Percentiles rank a stretch among this genome's conserved stretches.
These are phyloP conservation scores for sunflower (Helianthus annuus) DNA, from an alignment of 129 eudicot genomes.

Conservation along the genomic window DNA sequence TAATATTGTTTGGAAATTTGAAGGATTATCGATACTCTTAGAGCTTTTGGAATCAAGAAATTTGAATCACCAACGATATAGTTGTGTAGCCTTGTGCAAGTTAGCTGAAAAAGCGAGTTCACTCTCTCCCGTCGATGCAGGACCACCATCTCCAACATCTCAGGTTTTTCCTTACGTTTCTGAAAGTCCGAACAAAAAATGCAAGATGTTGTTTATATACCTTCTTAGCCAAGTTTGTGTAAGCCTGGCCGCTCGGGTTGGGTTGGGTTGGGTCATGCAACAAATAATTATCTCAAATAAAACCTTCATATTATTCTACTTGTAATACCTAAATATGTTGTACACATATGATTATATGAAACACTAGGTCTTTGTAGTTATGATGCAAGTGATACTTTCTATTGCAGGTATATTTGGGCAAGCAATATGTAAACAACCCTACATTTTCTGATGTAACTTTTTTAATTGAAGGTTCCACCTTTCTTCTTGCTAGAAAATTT, in stretches of 20 bases:
- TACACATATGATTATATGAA: no score
- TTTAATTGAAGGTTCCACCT: constrained; percentile 51
- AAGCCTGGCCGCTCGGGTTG: no score
- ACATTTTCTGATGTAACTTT: constrained; percentile 78
- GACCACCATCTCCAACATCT: constrained; percentile 54
- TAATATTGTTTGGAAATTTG: constrained; percentile 17
- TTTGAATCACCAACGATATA: constrained; percentile 46
- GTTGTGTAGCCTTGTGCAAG: constrained; percentile 50
- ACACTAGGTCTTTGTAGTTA: no score
- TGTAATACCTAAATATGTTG: no score
- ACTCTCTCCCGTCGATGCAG: constrained; percentile 51
- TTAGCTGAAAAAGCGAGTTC: constrained; percentile 48
- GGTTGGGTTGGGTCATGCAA: no score
- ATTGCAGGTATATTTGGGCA: constrained; percentile 74
- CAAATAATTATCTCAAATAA: no score
- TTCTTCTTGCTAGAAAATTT: no score
- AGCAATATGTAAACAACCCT: constrained; percentile 69
- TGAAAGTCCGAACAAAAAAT: no score
- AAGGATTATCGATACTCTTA: constrained; percentile 49
- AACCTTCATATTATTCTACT: no score
- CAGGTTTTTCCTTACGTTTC: constrained; percentile 17
- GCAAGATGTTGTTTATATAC: no score
- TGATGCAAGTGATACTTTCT: neutral
- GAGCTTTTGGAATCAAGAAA: constrained; percentile 46
- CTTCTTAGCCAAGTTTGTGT: neutral